Base-by-base conservation (phyloP, 1,284 basidiomycete species). In the Papiliotrema terrestris region DNA sequence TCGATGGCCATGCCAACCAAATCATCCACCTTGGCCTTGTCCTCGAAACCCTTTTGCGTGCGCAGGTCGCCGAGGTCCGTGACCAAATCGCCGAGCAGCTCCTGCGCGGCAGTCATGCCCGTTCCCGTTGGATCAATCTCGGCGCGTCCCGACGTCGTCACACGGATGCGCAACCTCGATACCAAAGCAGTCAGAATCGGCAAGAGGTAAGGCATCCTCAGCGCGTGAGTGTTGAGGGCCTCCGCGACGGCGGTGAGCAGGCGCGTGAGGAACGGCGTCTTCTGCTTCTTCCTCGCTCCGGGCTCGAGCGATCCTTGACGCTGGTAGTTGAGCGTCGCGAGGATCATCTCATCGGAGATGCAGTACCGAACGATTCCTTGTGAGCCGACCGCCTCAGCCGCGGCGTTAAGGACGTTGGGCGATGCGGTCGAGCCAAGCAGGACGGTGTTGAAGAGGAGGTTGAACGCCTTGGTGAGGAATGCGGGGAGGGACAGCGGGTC, bases 21-120 rank as follows among this genome's bases (percentile, higher is more conserved):
- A 4, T 79, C 80, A 73, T 99, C 96, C 23, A 87, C 92, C 46
- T 84, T 84, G 72, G 94, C 91, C 74, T 92, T 94, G 74, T 88
- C 83, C 74, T 97, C 93, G 68, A 98, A 98, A 4, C 81, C 84
- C 74, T 87, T 89, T 66, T 88, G 82, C 36, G 83, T 79, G 42
- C 95, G 80, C 56, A 96, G 76, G 42, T 87, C 85, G 1, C 86
- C 91, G 26, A 96, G 80, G 54, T 84, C 83, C 59, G 81, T 78
- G 48, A 98, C 81, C n/a, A 92, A 73, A 35, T 86, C 84, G 45
- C 88, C 73, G 22, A 95, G 78, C 8, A 97, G 81, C 44, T 78
- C 72, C 66, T 91, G 84, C 2, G 90, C 88, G 8, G 86, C 86
- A 4, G 86, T 73, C 25, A 84, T 23, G 79, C 81, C 58, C 43